These are phyloP conservation scores for Porcisia deanei DNA, from an alignment of 208 protist species.

Conservation along the genomic window DNA sequence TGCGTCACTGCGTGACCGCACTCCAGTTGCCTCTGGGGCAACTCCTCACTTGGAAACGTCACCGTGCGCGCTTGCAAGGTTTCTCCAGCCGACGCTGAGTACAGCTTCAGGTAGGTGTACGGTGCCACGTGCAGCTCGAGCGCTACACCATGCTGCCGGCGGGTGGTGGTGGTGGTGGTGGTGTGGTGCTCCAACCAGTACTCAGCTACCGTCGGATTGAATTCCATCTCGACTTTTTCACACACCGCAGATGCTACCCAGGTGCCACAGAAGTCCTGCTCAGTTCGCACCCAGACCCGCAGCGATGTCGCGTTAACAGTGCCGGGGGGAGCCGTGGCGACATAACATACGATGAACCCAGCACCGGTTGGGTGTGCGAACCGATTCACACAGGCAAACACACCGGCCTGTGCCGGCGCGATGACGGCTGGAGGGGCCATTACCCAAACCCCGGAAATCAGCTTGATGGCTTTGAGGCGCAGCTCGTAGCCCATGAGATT, in stretches of 20 bases:
- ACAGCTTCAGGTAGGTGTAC: slow-evolving; percentile 48
- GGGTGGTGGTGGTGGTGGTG: slow-evolving; percentile 26
- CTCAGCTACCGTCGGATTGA: slow-evolving; percentile 59
- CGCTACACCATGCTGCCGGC: slow-evolving; percentile 35
- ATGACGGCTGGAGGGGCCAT: slow-evolving; percentile 58
- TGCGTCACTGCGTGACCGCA: slow-evolving; percentile 43
- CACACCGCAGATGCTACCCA: slow-evolving; percentile 43
- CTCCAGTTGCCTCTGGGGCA: slow-evolving; percentile 53
- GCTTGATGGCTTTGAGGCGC: slow-evolving; percentile 58
- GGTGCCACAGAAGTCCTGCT: slow-evolving; percentile 53
- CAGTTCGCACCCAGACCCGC: slow-evolving; percentile 67
- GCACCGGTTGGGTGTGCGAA: slow-evolving; percentile 72
- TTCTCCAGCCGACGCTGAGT: slow-evolving; percentile 18
- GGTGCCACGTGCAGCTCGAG: slow-evolving; percentile 44
- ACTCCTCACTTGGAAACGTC: slow-evolving; percentile 45
- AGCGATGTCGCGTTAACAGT: slow-evolving; percentile 22
- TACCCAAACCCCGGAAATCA: slow-evolving; percentile 68
- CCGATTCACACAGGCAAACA: slow-evolving; percentile 73
- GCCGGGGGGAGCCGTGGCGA: slow-evolving; percentile 19
- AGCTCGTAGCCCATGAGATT: slow-evolving; percentile 44
- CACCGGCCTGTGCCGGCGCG: slow-evolving; percentile 29
- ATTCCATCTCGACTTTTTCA: slow-evolving; percentile 27
- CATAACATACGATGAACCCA: slow-evolving; percentile 81
- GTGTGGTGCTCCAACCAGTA: slow-evolving; percentile 39
- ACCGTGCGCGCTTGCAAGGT: neutral